These are phyloP conservation scores for Phragmites australis DNA, from an alignment of 176 grass and related monocot genomes.

Conservation along the genomic window DNA sequence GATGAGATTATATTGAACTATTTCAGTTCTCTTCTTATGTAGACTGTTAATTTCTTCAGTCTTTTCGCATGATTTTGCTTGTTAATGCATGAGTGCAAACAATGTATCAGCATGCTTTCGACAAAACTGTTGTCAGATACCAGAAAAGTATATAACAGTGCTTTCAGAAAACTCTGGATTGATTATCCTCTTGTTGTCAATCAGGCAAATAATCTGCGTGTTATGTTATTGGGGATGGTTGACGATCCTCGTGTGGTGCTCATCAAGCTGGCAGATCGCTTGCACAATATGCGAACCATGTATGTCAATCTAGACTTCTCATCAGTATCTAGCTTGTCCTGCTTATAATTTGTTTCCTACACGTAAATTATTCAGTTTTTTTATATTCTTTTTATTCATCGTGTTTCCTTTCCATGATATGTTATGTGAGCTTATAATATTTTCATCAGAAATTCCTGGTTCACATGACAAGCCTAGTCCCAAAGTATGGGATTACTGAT, in stretches of 20 bases:
- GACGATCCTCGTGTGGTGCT: slow-evolving; percentile 98
- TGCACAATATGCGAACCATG: slow-evolving; percentile 99
- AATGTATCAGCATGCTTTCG: slow-evolving; percentile 14
- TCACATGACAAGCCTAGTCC: background rate
- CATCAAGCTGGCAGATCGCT: slow-evolving; percentile 91
- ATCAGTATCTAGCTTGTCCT: slow-evolving; percentile 11
- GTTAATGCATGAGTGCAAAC: slow-evolving; percentile 17
- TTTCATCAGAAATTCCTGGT: slow-evolving; percentile 28
- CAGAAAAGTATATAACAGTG: slow-evolving; percentile 20
- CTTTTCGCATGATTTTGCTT: slow-evolving; percentile 29
- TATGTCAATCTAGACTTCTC: slow-evolving; percentile 44
- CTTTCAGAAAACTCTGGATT: slow-evolving; percentile 35
- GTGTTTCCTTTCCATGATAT: slow-evolving; percentile 12
- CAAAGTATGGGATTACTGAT: background rate
- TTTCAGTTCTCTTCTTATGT: background rate
- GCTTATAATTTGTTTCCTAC: slow-evolving; percentile 14
- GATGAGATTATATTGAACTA: slow-evolving; percentile 11
- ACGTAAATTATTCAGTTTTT: slow-evolving; percentile 22
- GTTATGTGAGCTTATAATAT: slow-evolving; percentile 23
- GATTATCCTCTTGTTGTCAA: slow-evolving; percentile 51
- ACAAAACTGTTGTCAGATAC: background rate
- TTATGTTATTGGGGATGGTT: slow-evolving; percentile 98
- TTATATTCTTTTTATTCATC: background rate
- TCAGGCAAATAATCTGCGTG: slow-evolving; percentile 94
- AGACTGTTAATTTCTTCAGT: background rate